Evolutionary conservation across 352 stramenopile species (phyloP), one percentile per base, ranked within the genome.

Genomic region (Phytopythium boreale): DNA sequence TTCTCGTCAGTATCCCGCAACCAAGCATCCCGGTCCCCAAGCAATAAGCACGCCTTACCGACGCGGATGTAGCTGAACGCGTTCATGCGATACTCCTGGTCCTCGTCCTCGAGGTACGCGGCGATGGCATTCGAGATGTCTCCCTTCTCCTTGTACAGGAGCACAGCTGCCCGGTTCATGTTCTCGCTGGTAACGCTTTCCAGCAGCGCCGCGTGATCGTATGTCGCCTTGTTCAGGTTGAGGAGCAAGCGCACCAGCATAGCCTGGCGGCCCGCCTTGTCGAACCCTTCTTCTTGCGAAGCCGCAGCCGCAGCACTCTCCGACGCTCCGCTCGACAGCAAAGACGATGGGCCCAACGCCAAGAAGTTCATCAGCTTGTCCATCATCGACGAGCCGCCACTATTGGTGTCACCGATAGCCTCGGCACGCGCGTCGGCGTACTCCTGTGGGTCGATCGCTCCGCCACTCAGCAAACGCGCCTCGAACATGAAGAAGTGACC

Each of bases 401-500:
- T 62, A 12, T 68, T 74, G 44, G 73, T 66, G 31, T 86, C 67
- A 41, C 80, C 79, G 61, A 87, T 79, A 9, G 80, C 79, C 29
- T 83, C 56, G 14, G 74, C 78, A 65, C 84, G 84, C 2, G 83
- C 80, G 61, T 90, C 84, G 1, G 86, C 87, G 56, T 96, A 96
- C 59, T 92, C 78, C 41, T 93, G 84, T 2, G 85, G 76, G 57
- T 95, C 87, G 46, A 95, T 95, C 4, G 82, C 86, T 2, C 82
- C 87, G 22, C 84, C 80, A 78, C 87, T 96, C 22, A 96, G 72
- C 61, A 95, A 59, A n/a, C 86, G 81, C 37, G 87, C 87, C 61
- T 96, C 87, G 60, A 96, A 96, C 87, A 96, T 96, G 61, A 93
- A 96, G 72, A 95, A 96, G 55, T 93, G 85, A 29, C 86, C 86